These are phyloP conservation scores for Populus pruinosa DNA, from an alignment of 345 rosid genomes.

Conservation along the genomic window DNA sequence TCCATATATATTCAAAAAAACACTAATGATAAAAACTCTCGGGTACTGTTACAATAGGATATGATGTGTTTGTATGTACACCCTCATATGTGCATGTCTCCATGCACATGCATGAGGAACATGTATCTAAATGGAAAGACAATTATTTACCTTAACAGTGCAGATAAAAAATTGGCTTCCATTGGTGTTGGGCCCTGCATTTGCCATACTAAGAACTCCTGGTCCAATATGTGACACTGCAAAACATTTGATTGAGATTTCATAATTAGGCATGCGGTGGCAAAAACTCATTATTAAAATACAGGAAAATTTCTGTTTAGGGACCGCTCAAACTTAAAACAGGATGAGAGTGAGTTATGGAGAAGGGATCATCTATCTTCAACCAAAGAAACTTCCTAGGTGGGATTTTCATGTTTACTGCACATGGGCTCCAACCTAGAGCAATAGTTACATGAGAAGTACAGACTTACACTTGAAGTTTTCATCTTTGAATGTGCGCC, in stretches of 20 bases:
- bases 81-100: neutral
- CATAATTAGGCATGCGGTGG: constrained; percentile 5
- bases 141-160: constrained; percentile 75
- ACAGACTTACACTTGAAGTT: constrained; percentile 85
- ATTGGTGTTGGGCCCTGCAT: constrained; percentile 98
- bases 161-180: constrained; percentile 98
- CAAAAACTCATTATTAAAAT: neutral
- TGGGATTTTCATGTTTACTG: neutral
- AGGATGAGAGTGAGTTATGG: neutral
- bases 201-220: constrained; percentile 96
- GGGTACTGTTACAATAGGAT: neutral
- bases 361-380: neutral
- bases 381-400: neutral
- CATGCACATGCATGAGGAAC: neutral
- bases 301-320: neutral
- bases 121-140: neutral
- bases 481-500: constrained; percentile 91
- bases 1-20: neutral
- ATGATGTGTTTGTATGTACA: neutral
- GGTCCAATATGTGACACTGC: constrained; percentile 93
- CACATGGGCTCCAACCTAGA: neutral
- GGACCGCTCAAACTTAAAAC: neutral
- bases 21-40: neutral
- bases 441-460: constrained; percentile 1
- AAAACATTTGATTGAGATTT: constrained; percentile 14